Base-by-base conservation (phyloP, 1,284 basidiomycete genomes). In the Sporisorium iseilematis-ciliati region DNA sequence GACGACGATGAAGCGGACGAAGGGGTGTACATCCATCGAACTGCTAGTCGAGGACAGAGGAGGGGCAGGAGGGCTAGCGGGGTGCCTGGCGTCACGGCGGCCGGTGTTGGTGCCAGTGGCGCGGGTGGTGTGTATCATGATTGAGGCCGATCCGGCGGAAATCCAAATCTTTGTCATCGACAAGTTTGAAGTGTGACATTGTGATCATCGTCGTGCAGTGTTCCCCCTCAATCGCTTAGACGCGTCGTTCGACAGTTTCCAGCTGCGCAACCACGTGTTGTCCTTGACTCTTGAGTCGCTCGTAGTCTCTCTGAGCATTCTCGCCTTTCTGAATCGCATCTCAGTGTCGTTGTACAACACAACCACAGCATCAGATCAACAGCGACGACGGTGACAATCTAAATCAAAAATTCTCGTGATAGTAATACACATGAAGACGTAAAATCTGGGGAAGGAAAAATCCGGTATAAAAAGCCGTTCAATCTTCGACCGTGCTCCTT, bases 11-110 rank as follows among this genome's bases (percentile, higher is more conserved):
- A 38, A 8, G 65, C 72, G 3, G 67, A 69, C 1, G 77, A 77
- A 26, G 78, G 79, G 7, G 79, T 81, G 2, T 81, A 81, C 25
- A 78, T 79, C 40, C 79, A 81, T 49, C 45, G 79, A 6, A 41
- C 52, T 0, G 53, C 49, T 11, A 20, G 21, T 41, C 40, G 31
- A 20, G 51, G 23, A 7, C 31, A 42, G 41, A 12, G 14, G 11
- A 48, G 52, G 43, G 33, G 29, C 20, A 48, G 50, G 21, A 51
- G 48, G 26, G 48, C 46, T 7, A 59, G 56, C 10, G 57, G 61
- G 5, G 53, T 63, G 4, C 66, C 60, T 14, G 49, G 49, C 1
- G 46, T 48, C 16, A 21, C 42, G 16, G n/a, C 42, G 21, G 42
- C 42, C 1, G 42, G 42, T 21, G 42, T 23, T 33, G 31, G 29